Evolutionary conservation across 495 filamentous ascomycete genomes (phyloP).

Genomic region (Hyaloscypha variabilis): DNA sequence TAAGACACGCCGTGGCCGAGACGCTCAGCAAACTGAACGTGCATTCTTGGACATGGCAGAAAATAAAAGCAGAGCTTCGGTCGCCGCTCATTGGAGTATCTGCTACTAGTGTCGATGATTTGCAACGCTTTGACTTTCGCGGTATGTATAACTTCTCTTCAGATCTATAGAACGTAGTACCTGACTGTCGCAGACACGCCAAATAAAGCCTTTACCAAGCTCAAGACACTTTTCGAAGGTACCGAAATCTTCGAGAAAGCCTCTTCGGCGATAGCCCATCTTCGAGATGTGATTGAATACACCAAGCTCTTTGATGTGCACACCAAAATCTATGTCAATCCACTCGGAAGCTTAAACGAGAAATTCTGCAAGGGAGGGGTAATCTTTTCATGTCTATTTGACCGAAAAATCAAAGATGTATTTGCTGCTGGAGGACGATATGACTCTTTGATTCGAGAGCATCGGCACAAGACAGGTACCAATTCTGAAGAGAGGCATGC

Average conservation of each 20-base stretch:
- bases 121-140: constrained; percentile 87
- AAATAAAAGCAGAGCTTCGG: constrained; percentile 81
- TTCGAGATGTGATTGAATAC: constrained; percentile 75
- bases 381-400: constrained; percentile 89
- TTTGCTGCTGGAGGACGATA: constrained; percentile 95
- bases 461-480: constrained; percentile 59
- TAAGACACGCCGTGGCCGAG: constrained; percentile 76
- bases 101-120: constrained; percentile 87
- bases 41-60: constrained; percentile 79
- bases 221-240: constrained; percentile 75
- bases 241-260: constrained; percentile 67
- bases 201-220: constrained; percentile 69
- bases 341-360: constrained; percentile 87
- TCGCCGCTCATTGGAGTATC: constrained; percentile 79
- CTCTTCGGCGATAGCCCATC: constrained; percentile 74
- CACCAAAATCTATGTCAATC: constrained; percentile 81
- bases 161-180: not conserved
- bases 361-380: constrained; percentile 88
- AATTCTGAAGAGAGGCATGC: constrained; percentile 63
- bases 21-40: constrained; percentile 87
- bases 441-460: constrained; percentile 78
- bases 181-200: constrained; percentile 56
- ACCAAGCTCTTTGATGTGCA: constrained; percentile 72
- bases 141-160: constrained; percentile 47
- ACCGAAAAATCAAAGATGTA: constrained; percentile 79